Conservation (phyloP, 139 green algal species). For the Micractinium sp. region DNA sequence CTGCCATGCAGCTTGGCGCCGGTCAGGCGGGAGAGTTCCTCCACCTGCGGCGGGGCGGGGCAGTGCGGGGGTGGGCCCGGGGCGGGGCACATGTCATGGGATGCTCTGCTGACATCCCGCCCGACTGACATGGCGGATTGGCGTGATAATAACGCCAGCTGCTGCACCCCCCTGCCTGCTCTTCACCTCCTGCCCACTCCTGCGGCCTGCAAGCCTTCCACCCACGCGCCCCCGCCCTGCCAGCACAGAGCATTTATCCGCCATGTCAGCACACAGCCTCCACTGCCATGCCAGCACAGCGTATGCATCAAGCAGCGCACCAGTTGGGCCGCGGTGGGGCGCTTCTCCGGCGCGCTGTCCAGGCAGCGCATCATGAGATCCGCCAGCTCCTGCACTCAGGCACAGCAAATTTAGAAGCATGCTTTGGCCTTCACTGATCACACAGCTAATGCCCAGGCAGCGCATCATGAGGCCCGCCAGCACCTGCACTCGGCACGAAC, state of each 20-base stretch:
- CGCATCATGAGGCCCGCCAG: background rate
- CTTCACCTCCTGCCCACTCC: no score
- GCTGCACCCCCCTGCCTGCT: no score
- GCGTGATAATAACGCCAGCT: no score
- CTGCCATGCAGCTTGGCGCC: background rate
- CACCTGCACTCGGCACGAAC: no score
- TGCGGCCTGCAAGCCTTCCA: background rate
- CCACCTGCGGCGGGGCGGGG: background rate
- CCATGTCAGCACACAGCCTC: no score
- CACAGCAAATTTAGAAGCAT: no score
- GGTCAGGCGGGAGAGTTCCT: background rate
- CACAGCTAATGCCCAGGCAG: background rate
- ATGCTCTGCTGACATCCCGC: no score
- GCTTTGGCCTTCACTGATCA: no score
- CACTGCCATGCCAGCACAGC: no score
- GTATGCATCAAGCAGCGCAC: background rate
- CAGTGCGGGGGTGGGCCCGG: background rate
- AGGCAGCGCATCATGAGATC: background rate
- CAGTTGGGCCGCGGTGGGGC: background rate
- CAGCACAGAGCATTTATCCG: background rate
- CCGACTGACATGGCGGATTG: no score
- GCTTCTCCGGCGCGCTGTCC: background rate
- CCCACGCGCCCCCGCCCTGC: background rate
- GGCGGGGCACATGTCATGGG: no score
- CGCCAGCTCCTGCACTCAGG: slow-evolving; percentile 4